Base-by-base conservation (phyloP, 2,329 filamentous ascomycete genomes). In the Stenocarpella maydis region DNA sequence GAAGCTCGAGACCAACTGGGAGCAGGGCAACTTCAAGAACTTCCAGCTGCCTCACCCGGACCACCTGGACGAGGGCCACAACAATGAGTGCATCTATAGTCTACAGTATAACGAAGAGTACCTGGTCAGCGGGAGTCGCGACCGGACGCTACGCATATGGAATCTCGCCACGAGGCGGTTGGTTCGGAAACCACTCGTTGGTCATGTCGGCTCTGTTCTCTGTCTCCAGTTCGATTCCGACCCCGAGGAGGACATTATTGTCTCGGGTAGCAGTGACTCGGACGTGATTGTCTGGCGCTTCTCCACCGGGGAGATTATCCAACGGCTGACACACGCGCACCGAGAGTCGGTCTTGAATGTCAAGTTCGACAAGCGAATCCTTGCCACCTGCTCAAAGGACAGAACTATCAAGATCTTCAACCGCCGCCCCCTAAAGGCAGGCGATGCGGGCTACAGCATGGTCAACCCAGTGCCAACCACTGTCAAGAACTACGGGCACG, bases 381-480 rank as follows among this genome's bases (percentile, higher is more conserved):
- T 99, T 4, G 94, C 98, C 15, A 99, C 96, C 0, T 98, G 96
- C 76, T 98, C 95, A 60, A 99, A 99, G 79, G 96, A 99, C 80
- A 97, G 95, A 79, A 92, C 92, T 0, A 97, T 99, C 84, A 98
- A 98, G 80, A 90, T 99, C 21, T 99, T 97, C 88, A 98, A 95
- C 78, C 90, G 96, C 6, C 86, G 84, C 21, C 84, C 89, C 21
- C 82, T 97, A n/a, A 82, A 82, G 39, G 83, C 86, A 52, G 88
- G 88, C 26, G 88, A 91, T 41, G 72, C 85, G 3, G 89, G 88
- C 8, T 90, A 90, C 78, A 65, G 73, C 14, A 74, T 75, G 0
- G 79, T 90, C n/a, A 84, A 87, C 65, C 84, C 88, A 1, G 86
- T 88, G 1, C 84, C 85, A 0, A 81, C 78, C 17, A 83, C 80